Evolutionary conservation across 306 rosid species (phyloP).

Genomic region (Crotalaria pallida): DNA sequence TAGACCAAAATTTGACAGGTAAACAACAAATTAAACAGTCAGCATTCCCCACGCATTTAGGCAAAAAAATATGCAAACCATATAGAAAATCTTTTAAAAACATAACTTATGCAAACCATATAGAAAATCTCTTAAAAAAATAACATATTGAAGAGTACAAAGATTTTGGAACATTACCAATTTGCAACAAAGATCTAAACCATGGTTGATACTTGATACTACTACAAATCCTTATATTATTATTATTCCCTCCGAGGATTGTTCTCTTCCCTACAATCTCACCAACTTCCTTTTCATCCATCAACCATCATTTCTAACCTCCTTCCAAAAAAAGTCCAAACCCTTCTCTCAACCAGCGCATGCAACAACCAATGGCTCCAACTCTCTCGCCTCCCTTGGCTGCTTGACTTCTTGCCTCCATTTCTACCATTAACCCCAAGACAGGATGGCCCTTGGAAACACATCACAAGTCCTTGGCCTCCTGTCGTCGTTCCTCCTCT

Average conservation of each 20-base stretch:
- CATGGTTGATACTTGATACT: constrained; percentile 11
- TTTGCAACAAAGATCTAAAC: neutral
- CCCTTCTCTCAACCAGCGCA: constrained; percentile 25
- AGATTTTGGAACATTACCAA: constrained; percentile 11
- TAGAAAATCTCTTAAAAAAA: constrained; percentile 7
- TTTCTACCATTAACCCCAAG: constrained; percentile 22
- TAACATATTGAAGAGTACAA: neutral
- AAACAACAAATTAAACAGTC: neutral
- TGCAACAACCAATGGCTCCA: constrained; percentile 36
- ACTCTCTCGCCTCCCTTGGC: constrained; percentile 34
- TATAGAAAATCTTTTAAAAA: constrained; percentile 9
- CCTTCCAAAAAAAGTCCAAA: constrained; percentile 3
- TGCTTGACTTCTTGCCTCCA: constrained; percentile 4
- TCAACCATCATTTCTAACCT: constrained; percentile 31
- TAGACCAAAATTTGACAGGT: constrained; percentile 4
- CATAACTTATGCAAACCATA: constrained; percentile 1
- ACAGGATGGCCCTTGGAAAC: constrained; percentile 72
- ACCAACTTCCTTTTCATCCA: constrained; percentile 22
- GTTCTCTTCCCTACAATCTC: constrained; percentile 64
- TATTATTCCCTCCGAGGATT: constrained; percentile 39
- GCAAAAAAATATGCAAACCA: neutral
- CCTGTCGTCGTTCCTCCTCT: constrained; percentile 42
- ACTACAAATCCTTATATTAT: neutral
- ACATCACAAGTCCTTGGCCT: constrained; percentile 30
- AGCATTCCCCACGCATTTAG: neutral